phyloP scores from a whole-genome alignment of 2,329 filamentous ascomycete species.

The Calonectria ilicicola region DNA sequence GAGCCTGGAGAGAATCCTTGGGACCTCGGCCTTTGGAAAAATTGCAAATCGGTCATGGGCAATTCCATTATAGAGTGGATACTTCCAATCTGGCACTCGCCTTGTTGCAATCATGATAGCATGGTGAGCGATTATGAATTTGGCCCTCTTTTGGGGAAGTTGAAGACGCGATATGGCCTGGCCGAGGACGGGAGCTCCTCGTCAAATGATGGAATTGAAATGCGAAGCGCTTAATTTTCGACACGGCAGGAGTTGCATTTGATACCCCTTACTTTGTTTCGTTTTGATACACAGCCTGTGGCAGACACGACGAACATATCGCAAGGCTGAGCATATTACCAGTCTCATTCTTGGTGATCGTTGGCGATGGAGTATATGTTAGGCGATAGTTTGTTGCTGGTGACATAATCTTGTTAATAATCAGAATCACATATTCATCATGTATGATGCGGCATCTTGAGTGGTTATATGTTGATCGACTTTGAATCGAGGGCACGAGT shows the following conservation, averaged over 20 bases:
- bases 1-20: constrained; percentile 85
- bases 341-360: neutral
- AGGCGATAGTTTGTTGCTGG: neutral
- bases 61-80: constrained; percentile 79
- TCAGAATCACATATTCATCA: neutral
- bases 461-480: neutral
- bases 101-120: constrained; percentile 77
- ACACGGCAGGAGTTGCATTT: constrained; percentile 23
- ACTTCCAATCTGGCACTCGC: constrained; percentile 79
- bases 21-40: constrained; percentile 77
- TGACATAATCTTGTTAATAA: neutral
- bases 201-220: constrained; percentile 33
- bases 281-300: neutral
- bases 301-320: neutral
- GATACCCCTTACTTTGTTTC: constrained; percentile 31
- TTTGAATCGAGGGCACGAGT: no score
- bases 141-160: constrained; percentile 69
- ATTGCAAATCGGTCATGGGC: constrained; percentile 87
- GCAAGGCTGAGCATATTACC: neutral
- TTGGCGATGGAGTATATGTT: neutral
- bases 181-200: constrained; percentile 14
- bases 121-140: constrained; percentile 76
- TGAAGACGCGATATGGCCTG: constrained; percentile 59
- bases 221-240: constrained; percentile 23
- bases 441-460: neutral